Base-by-base conservation (phyloP, 139 green algal species). In the Picochlorum sp. region DNA sequence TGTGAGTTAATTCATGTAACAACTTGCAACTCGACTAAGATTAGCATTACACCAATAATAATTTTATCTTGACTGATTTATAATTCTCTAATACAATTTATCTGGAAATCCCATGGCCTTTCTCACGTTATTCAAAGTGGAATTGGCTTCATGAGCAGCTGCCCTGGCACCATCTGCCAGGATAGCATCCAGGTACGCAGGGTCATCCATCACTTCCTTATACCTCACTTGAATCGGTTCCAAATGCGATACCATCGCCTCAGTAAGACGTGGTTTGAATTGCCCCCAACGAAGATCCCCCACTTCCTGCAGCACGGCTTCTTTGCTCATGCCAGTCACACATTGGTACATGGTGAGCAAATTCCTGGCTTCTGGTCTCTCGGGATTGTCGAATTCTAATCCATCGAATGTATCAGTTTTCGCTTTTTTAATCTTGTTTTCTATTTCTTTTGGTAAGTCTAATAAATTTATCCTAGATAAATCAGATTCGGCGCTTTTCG, bases 301-400 rank as follows among this genome's bases (percentile, higher is more conserved):
- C 6, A 85, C 74, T 56, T 96, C 89, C 1, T 59, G 49, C 2
- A 76, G 4, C 22, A 87, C 77, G 25, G 67, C 71, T 49, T 89
- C 81, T 41, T 85, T 81, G 57, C 33, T 85, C 66, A 79, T 68
- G 1, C 81, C 85, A 2, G 88, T 90, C 33, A 81, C 63, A n/a
- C 93, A 70, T 68, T 88, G 73, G 67, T 99, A 99, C 49, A 99
- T 89, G 36, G 82, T 86, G 8, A 99, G 66, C 59, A 99, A 81
- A 77, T 99, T 99, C 50, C 51, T 79, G 18, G 84, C 87, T 72
- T 99, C 93, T 7, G 92, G 93, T 9, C 93, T 65, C 10, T 95
- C 84, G 0, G 81, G 81, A 66, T 97, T 68, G 69, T 76, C 89
- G 65, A 80, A 94, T 70, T 91, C 87, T 43, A 98, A 63, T 3